phyloP scores from a whole-genome alignment of 768 basidiomycete species.

The Auricularia auricula-judae region DNA sequence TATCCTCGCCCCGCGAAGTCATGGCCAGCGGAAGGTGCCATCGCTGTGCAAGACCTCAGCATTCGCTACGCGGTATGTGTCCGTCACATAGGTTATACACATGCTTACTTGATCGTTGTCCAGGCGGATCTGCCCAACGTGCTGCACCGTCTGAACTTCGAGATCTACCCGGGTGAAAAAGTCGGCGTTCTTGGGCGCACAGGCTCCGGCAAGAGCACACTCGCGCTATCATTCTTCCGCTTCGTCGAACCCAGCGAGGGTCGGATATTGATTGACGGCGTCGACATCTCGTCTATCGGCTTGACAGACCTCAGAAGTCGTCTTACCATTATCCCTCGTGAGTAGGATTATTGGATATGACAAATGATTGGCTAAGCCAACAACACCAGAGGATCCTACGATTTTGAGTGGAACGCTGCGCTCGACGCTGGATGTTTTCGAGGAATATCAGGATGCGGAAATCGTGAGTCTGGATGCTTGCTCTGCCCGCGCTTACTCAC shows the following conservation, averaged over 20 bases:
- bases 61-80: slow-evolving; percentile 16
- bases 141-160: slow-evolving; percentile 67
- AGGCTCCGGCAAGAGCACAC: slow-evolving; percentile 62
- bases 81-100: background rate
- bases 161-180: slow-evolving; percentile 66
- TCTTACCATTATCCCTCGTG: slow-evolving; percentile 68
- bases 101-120: slow-evolving; percentile 1
- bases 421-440: slow-evolving; percentile 75
- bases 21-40: slow-evolving; percentile 61
- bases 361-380: background rate
- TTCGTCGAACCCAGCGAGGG: slow-evolving; percentile 83
- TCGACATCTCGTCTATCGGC: slow-evolving; percentile 71
- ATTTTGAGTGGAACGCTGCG: slow-evolving; percentile 76
- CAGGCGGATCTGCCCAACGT: slow-evolving; percentile 84
- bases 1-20: slow-evolving; percentile 72
- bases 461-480: slow-evolving; percentile 41
- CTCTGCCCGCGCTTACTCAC: slow-evolving; percentile 4
- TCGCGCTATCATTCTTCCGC: slow-evolving; percentile 78
- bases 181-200: slow-evolving; percentile 35
- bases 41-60: slow-evolving; percentile 17
- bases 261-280: slow-evolving; percentile 60
- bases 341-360: slow-evolving; percentile 12
- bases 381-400: slow-evolving; percentile 66
- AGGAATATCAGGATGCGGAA: slow-evolving; percentile 74
- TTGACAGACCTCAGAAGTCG: slow-evolving; percentile 70